Evolutionary conservation across 176 grass and related monocot species (phyloP), one percentile per base, ranked within the genome.

Genomic region (Rhynchospora tenuis): DNA sequence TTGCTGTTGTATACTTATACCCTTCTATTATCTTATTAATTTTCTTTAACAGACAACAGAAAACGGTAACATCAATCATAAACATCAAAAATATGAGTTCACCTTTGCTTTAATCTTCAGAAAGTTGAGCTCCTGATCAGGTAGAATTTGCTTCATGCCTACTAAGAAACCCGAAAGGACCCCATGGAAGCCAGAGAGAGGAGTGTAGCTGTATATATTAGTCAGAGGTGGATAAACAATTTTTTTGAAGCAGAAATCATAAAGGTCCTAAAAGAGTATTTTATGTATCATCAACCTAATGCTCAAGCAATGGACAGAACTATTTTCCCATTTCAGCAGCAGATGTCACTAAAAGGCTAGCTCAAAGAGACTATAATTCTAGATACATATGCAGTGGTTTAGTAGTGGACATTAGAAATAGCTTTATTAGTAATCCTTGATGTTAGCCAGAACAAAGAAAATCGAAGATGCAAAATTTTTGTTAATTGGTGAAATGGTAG

Each of bases 41-140:
- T 73, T 47, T 47, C n/a, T 46, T 48, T 48, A 73, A 9, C 48
- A 46, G 19, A 73, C 48, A 50, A 22, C n/a, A 48, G 3, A 10
- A 64, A 63, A 26, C 2, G 0, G 11, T 72, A 46, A 48, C 44
- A 46, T 43, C 80, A 78, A 62, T 52, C 63, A 50, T 43, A 77
- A 22, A 38, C 13, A 73, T 79, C 73, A 14, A 42, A 84, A 23
- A 59, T 6, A 68, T 9, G 64, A 77, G 60, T 58, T 73, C 59
- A 99, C 96, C 96, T 99, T 99, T 82, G 56, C 91, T 88, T 93
- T 99, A 54, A 99, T 90, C 85, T 95, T 93, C 78, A 99, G 82
- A 89, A 95, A 84, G 75, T 83, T 91, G 78, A 94, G 83, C 64
- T 99, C 96, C 63, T 93, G 91, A 81, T 99, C 96, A 73, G 96